Percentiles rank a stretch among this genome's conserved stretches.
These are phyloP conservation scores for Meyerozyma sp. DNA, from an alignment of 1,139 yeast species.

Conservation along the genomic window DNA sequence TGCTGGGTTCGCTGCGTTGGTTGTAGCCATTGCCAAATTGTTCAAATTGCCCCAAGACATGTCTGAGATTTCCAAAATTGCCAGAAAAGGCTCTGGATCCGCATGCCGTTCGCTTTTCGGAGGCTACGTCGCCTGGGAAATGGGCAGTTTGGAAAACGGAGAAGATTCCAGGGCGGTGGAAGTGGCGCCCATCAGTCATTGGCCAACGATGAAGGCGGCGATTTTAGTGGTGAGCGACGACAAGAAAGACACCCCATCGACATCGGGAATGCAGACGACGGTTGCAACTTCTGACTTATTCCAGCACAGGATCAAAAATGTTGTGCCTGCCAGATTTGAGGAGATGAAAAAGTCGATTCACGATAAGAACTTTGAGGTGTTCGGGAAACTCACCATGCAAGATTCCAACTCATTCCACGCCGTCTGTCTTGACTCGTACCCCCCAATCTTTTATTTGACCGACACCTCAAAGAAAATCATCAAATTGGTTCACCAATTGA, in stretches of 20 bases:
- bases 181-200: slow-evolving; percentile 75
- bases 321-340: slow-evolving; percentile 80
- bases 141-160: slow-evolving; percentile 74
- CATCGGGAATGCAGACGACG: slow-evolving; percentile 94
- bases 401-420: slow-evolving; percentile 98
- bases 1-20: slow-evolving; percentile 96
- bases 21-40: slow-evolving; percentile 76
- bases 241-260: slow-evolving; percentile 91
- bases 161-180: slow-evolving; percentile 90
- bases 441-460: slow-evolving; percentile 92
- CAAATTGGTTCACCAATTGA: slow-evolving; percentile 74
- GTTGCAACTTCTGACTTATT: slow-evolving; percentile 86
- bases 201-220: slow-evolving; percentile 92
- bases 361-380: slow-evolving; percentile 64
- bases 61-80: slow-evolving; percentile 85
- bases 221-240: slow-evolving; percentile 89
- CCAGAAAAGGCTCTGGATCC: slow-evolving; percentile 97
- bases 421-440: slow-evolving; percentile 88
- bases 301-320: slow-evolving; percentile 65
- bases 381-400: slow-evolving; percentile 89
- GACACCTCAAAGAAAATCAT: slow-evolving; percentile 91
- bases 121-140: slow-evolving; percentile 98
- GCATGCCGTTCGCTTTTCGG: slow-evolving; percentile 97
- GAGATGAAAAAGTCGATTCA: slow-evolving; percentile 76
- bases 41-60: slow-evolving; percentile 74